A percentile compares a stretch with the other conserved stretches of the same genome.
These are phyloP conservation scores for Solanum chilense DNA, from an alignment of 257 asterid species.

Conservation along the genomic window DNA sequence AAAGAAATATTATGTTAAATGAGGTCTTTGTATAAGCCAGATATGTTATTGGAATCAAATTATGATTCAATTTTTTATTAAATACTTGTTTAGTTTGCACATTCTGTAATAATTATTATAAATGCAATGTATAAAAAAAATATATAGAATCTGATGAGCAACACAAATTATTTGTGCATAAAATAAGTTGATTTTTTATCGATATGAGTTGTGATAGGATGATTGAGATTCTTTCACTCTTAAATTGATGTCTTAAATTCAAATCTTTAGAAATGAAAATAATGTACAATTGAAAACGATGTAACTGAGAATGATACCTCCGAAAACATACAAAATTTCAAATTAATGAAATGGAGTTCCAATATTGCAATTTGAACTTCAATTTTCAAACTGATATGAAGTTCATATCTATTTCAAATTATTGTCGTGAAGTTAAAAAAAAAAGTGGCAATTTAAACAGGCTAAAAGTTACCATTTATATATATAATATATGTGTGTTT, in stretches of 20 bases:
- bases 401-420: too few species aligned
- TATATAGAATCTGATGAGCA: not conserved
- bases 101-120: not conserved
- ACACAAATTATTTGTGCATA: not conserved
- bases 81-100: not conserved
- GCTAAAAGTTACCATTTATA: too few species aligned
- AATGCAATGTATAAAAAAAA: not conserved
- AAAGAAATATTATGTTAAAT: not conserved
- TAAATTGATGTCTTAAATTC: not conserved
- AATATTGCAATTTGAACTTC: too few species aligned
- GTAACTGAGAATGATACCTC: not conserved
- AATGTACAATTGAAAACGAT: not conserved
- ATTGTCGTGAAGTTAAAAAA: not conserved
- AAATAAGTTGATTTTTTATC: not conserved
- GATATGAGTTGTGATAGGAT: not conserved
- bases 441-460: not conserved
- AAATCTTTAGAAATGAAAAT: not conserved
- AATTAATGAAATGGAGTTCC: not conserved
- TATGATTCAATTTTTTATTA: too few species aligned
- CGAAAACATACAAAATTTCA: not conserved
- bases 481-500: too few species aligned
- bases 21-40: not conserved
- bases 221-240: not conserved
- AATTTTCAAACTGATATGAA: not conserved
- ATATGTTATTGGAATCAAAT: not conserved